phyloP scores from a whole-genome alignment of 2,329 filamentous ascomycete species.

The Aspergillus sp. region DNA sequence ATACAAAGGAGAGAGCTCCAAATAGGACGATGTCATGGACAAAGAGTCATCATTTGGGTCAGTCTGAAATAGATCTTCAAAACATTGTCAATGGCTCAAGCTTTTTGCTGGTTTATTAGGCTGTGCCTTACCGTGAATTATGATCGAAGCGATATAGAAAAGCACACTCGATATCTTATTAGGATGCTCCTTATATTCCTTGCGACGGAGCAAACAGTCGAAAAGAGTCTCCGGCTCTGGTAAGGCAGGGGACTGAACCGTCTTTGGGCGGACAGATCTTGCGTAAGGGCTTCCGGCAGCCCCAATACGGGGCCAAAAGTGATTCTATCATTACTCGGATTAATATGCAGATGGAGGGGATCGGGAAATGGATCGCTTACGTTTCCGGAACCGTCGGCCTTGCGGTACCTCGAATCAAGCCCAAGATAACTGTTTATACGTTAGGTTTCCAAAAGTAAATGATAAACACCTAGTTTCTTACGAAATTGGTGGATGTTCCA shows the following conservation, averaged over 20 bases:
- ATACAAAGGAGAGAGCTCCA: constrained; percentile 72
- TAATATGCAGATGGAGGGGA: constrained; percentile 16
- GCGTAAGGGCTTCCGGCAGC: constrained; percentile 68
- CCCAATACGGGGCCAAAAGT: constrained; percentile 63
- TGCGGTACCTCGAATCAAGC: constrained; percentile 31
- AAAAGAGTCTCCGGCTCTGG: constrained; percentile 68
- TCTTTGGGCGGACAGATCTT: constrained; percentile 60
- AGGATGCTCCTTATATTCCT: constrained; percentile 63
- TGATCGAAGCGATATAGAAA: constrained; percentile 72
- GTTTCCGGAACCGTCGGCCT: constrained; percentile 44
- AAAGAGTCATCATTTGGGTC: constrained; percentile 62
- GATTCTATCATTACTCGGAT: constrained; percentile 50
- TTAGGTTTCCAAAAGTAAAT: constrained; percentile 2
- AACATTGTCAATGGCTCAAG: constrained; percentile 16
- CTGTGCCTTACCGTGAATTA: constrained; percentile 50
- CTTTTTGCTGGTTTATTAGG: not conserved
- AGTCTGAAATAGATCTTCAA: constrained; percentile 63
- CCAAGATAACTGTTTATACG: constrained; percentile 35
- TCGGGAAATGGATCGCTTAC: constrained; percentile 22
- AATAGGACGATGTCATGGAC: constrained; percentile 70
- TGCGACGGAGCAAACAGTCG: constrained; percentile 65
- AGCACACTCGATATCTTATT: constrained; percentile 73
- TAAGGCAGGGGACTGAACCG: constrained; percentile 57
- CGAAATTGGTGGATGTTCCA: constrained; percentile 55
- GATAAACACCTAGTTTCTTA: constrained; percentile 35